Evolutionary conservation across 805 yeast species (phyloP), one percentile per base, ranked within the genome.

Genomic region (Kazachstania bromeliacearum): DNA sequence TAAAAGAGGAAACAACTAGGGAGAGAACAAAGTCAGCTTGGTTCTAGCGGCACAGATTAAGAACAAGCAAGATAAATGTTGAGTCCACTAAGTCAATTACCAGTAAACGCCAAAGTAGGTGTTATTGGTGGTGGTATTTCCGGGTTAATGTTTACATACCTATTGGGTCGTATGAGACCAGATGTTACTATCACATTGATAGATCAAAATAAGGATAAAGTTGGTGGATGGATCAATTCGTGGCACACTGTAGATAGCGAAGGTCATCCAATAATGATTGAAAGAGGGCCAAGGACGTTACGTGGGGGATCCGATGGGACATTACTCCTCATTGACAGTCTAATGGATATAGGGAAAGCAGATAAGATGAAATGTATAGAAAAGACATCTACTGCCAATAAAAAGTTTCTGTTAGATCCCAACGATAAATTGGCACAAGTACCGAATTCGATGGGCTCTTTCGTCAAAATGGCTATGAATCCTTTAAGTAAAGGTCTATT

Each of bases 241-340:
- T 63, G 71, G 39, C 46, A 50, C 9, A 55, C 62, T n/a, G 45
- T 47, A n/a, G 51, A 62, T 26, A 33, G 50, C 4, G 48, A 48
- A 19, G 63, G 51, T 9, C 43, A 42, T 27, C 52, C 38, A 9
- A 32, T 51, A 6, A 45, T 56, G 55, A 56, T 85, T 21, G 97
- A 92, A 49, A 80, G 79, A 43, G 98, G 97, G 0, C 97, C 98
- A 0, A 64, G 97, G 34, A 92, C 97, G 0, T 62, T 92, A 30
- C 64, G 96, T 41, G 95, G 95, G 0, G 73, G 73, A 5, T 81
- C 85, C 37, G 77, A 77, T 28, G 97, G 97, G 0, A 75, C 87
- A 0, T 60, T 80, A 21, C 49, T 84, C 18, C 71, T 83, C 6
- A 59, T 80, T 16, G 94, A 83, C 51, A 65, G 76, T 2, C 51